Base-by-base conservation (phyloP, 495 filamentous ascomycete species). In the Amphirosellinia nigrospora region DNA sequence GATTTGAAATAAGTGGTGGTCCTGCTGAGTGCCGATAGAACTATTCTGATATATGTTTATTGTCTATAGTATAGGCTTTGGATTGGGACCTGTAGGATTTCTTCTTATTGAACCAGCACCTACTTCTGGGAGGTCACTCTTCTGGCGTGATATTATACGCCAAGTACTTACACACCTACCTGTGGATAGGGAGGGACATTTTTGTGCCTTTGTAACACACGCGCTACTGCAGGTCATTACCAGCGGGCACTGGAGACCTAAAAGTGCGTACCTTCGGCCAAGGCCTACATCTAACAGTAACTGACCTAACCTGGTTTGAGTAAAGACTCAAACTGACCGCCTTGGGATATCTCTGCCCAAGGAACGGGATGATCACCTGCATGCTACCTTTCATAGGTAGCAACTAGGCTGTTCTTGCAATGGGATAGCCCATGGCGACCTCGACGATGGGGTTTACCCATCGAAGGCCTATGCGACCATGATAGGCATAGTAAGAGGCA, bases 201-300 rank as follows among this genome's bases (percentile, higher is more conserved):
- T 26, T 66, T 34, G 15, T 56, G 50, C 36, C 48, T 39, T 39
- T 67, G 56, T 46, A 58, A 41, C 53, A 53, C 16, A 58, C 52
- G 15, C 68, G 60, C 60, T 70, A 70, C 68, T 70, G 59, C 68
- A 70, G 56, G 68, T 70, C 68, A 70, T 70, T 56, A 11, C 48
- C 66, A 34, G 46, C 45, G 46, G 45, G 46, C 41, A 53, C 46
- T 53, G 28, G 50, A 46, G 23, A 32, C 46, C 30, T 46, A 30
- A 19, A 65, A 39, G 19, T 30, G 41, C 48, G 61, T 32, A 36
- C 61, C 32, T 63, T 36, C 6, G 32, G 55, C 55, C 50, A 0
- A 30, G 50, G 50, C 50, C 50, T 53, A 53, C 50, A 32, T 26
- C 50, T 53, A 53, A 53, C 50, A 53, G 50, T 53, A 30, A 30